phyloP scores from a whole-genome alignment of 495 filamentous ascomycete genomes.

The Apodospora peruviana region DNA sequence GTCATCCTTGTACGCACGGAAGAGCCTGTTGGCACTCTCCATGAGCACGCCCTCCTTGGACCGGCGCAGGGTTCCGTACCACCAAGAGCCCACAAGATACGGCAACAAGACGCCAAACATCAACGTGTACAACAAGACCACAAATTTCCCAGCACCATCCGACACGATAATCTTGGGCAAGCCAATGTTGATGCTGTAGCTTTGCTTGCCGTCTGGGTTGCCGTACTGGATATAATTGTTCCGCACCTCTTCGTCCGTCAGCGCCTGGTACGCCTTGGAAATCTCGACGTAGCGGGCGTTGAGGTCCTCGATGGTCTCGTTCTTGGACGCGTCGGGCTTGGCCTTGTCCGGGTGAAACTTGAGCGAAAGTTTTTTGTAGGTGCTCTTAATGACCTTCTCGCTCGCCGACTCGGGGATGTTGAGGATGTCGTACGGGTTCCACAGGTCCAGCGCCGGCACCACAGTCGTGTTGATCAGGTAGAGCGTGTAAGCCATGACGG shows the following conservation, averaged over 20 bases:
- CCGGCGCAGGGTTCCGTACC: slow-evolving; percentile 89
- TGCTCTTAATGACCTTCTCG: slow-evolving; percentile 85
- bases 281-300: slow-evolving; percentile 89
- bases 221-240: slow-evolving; percentile 96
- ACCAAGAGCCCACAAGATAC: slow-evolving; percentile 94
- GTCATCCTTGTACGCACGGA: slow-evolving; percentile 82
- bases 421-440: slow-evolving; percentile 94
- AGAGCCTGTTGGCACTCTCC: slow-evolving; percentile 87
- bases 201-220: slow-evolving; percentile 96
- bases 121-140: slow-evolving; percentile 79
- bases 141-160: slow-evolving; percentile 92
- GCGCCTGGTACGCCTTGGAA: slow-evolving; percentile 92
- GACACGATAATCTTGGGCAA: slow-evolving; percentile 88
- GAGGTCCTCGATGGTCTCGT: slow-evolving; percentile 79
- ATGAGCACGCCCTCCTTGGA: slow-evolving; percentile 90
- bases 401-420: slow-evolving; percentile 76
- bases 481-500: slow-evolving; percentile 83
- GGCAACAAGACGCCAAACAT: slow-evolving; percentile 85
- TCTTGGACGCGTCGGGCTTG: slow-evolving; percentile 71
- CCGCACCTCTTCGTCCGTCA: slow-evolving; percentile 93
- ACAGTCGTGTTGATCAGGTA: slow-evolving; percentile 83
- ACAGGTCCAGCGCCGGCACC: slow-evolving; percentile 67
- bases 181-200: slow-evolving; percentile 95
- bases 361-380: slow-evolving; percentile 79
- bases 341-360: slow-evolving; percentile 92